phyloP scores from a whole-genome alignment of 257 asterid species.

The Capsicum chinense region DNA sequence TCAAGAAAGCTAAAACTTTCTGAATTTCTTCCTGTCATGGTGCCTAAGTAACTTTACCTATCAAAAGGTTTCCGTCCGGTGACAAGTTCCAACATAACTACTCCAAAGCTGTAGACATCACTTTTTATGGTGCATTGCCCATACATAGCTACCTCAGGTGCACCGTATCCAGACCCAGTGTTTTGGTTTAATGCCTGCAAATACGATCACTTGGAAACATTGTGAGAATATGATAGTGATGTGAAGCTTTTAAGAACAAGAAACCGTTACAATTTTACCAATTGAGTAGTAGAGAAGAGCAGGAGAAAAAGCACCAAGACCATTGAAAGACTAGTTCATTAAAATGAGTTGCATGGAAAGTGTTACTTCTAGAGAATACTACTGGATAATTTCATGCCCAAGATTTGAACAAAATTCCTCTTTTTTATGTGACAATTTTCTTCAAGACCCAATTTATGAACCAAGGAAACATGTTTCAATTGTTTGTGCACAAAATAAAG shows the following conservation, averaged over 20 bases:
- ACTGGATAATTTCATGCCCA: neutral
- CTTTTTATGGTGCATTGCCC: constrained; percentile 73
- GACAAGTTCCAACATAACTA: constrained; percentile 75
- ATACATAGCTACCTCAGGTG: constrained; percentile 90
- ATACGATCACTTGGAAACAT: neutral
- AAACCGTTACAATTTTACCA: constrained; percentile 28
- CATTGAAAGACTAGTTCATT: neutral
- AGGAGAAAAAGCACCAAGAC: neutral
- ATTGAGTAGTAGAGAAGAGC: constrained; percentile 12
- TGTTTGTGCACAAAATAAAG: neutral
- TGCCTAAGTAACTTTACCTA: constrained; percentile 42
- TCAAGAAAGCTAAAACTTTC: neutral
- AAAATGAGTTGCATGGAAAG: neutral
- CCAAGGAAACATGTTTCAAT: neutral
- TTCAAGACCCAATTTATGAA: neutral
- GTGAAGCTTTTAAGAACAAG: constrained; percentile 20
- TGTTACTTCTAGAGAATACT: neutral
- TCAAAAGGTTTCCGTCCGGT: constrained; percentile 74
- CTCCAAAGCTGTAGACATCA: constrained; percentile 81
- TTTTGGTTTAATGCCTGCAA: constrained; percentile 69
- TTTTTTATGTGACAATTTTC: neutral
- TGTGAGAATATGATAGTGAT: neutral
- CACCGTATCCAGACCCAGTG: constrained; percentile 74
- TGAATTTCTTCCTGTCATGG: constrained; percentile 3
- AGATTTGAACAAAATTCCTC: neutral